Percentiles rank a stretch among this genome's conserved stretches.
Evolutionary conservation across 768 basidiomycete genomes (phyloP).

Genomic region (Lentinula aciculospora): DNA sequence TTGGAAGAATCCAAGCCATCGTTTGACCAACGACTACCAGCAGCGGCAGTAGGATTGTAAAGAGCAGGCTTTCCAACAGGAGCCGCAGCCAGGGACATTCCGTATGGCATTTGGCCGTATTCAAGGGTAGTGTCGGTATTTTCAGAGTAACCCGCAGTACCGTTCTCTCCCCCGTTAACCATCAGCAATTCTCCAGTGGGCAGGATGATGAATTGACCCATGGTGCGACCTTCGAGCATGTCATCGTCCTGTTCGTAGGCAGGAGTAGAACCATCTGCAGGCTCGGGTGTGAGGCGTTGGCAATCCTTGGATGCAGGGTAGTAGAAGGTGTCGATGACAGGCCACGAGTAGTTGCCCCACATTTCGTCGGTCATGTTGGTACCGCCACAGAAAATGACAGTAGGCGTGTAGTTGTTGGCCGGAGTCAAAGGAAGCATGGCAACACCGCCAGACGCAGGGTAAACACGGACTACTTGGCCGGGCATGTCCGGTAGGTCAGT

Average conservation of each 20-base stretch:
- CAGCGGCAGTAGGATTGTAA: slow-evolving; percentile 71
- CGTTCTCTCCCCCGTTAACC: slow-evolving; percentile 78
- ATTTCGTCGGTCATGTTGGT: slow-evolving; percentile 64
- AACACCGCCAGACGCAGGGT: slow-evolving; percentile 84
- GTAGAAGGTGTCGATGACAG: slow-evolving; percentile 68
- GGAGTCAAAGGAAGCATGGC: slow-evolving; percentile 91
- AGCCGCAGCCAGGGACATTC: slow-evolving; percentile 70
- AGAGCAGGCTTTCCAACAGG: slow-evolving; percentile 78
- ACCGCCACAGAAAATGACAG: slow-evolving; percentile 89
- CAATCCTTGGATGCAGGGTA: slow-evolving; percentile 68
- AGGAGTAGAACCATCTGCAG: slow-evolving; percentile 55
- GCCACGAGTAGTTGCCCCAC: slow-evolving; percentile 76
- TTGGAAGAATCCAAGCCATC: slow-evolving; percentile 53
- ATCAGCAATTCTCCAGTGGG: slow-evolving; percentile 78
- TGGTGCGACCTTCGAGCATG: slow-evolving; percentile 71
- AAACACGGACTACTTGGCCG: slow-evolving; percentile 68
- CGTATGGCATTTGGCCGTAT: slow-evolving; percentile 57
- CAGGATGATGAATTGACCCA: slow-evolving; percentile 89
- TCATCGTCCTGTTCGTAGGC: slow-evolving; percentile 68
- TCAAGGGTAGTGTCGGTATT: slow-evolving; percentile 40
- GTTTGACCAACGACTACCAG: slow-evolving; percentile 74
- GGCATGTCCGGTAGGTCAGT: slow-evolving; percentile 71
- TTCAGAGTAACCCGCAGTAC: slow-evolving; percentile 83
- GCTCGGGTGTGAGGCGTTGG: slow-evolving; percentile 85
- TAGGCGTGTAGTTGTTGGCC: slow-evolving; percentile 81